Percentiles rank a stretch among this genome's conserved stretches.
Conservation (phyloP, 805 yeast species). For the Sugiyamaella mastotermitis region DNA sequence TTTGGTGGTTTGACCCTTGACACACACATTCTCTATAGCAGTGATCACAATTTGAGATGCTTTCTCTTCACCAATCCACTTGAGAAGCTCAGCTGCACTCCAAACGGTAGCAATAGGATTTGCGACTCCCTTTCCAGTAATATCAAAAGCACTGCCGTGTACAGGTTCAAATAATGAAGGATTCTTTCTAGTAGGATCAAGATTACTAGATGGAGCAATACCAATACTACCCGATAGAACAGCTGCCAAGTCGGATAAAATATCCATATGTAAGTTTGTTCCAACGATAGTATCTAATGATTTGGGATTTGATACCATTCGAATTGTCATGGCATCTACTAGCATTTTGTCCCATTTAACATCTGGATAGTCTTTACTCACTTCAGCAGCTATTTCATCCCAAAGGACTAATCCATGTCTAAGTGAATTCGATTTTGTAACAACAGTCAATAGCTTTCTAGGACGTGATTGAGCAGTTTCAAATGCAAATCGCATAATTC, state of each 20-base stretch:
- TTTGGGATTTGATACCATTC: slow-evolving; percentile 17
- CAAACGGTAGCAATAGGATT: slow-evolving; percentile 20
- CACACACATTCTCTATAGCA: slow-evolving; percentile 3
- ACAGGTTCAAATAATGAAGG: slow-evolving; percentile 20
- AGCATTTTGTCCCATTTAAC: slow-evolving; percentile 21
- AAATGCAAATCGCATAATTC: slow-evolving; percentile 18
- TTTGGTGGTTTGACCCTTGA: slow-evolving; percentile 1
- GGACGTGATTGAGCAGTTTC: slow-evolving; percentile 15
- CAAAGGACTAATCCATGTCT: slow-evolving; percentile 18
- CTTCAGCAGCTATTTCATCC: slow-evolving; percentile 18
- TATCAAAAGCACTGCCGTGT: slow-evolving; percentile 20
- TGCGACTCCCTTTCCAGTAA: slow-evolving; percentile 19
- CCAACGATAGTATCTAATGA: slow-evolving; percentile 18
- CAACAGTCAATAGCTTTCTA: slow-evolving; percentile 16
- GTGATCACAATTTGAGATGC: slow-evolving; percentile 5
- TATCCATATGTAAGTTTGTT: slow-evolving; percentile 19
- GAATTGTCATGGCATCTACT: slow-evolving; percentile 20
- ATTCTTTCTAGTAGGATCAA: slow-evolving; percentile 17
- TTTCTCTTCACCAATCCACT: slow-evolving; percentile 16
- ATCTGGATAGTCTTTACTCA: slow-evolving; percentile 18
- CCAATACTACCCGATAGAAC: slow-evolving; percentile 18
- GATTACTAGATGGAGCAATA: slow-evolving; percentile 19
- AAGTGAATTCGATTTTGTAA: slow-evolving; percentile 17
- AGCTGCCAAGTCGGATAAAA: slow-evolving; percentile 19
- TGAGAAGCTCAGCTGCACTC: slow-evolving; percentile 19